Conservation (phyloP, 2,329 filamentous ascomycete genomes). For the Penicillium carneum region DNA sequence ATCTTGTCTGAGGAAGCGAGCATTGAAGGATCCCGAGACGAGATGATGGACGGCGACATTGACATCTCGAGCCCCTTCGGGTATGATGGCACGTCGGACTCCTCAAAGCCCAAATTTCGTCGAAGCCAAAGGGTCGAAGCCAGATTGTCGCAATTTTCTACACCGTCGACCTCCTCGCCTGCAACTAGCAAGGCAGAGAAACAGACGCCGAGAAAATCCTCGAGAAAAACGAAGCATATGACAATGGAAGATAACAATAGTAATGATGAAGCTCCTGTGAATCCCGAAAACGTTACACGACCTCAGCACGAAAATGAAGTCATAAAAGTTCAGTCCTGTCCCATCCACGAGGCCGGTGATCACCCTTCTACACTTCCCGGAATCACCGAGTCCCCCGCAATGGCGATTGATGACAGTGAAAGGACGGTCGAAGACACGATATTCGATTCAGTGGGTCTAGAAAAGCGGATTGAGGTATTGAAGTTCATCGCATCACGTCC, state of each 20-base stretch:
- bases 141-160: slow-evolving; percentile 3
- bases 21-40: slow-evolving; percentile 21
- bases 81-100: not conserved
- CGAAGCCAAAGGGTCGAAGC: not conserved
- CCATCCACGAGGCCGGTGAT: not conserved
- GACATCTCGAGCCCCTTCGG: not conserved
- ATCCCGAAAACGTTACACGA: not conserved
- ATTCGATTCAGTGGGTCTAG: not conserved
- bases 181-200: not conserved
- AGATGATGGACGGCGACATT: not conserved
- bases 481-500: slow-evolving; percentile 1
- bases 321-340: not conserved
- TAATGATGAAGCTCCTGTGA: not conserved
- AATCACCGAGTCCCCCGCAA: not conserved
- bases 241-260: not conserved
- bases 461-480: slow-evolving; percentile 2
- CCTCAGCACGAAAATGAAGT: not conserved
- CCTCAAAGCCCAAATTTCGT: not conserved
- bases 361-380: not conserved
- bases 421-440: slow-evolving; percentile 3
- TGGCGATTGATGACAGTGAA: not conserved
- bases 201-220: not conserved
- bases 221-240: not conserved
- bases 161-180: not conserved
- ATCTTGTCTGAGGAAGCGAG: slow-evolving; percentile 39